Evolutionary conservation across 2,329 filamentous ascomycete genomes (phyloP).

Genomic region (Trichoderma guizhouense): DNA sequence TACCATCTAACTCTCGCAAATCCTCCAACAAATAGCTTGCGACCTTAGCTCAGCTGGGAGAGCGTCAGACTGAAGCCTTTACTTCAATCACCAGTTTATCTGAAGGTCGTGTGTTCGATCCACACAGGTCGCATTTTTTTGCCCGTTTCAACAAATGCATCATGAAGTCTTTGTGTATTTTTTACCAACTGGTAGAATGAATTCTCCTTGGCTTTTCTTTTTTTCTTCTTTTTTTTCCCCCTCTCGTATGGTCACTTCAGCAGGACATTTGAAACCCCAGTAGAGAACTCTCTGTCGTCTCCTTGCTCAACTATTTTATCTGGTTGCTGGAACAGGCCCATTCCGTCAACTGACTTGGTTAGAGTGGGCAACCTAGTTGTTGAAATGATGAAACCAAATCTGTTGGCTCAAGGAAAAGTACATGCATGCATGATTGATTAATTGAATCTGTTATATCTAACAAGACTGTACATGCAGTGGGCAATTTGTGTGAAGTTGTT

Average conservation of each 20-base stretch:
- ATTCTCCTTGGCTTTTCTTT: background rate
- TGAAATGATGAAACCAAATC: background rate
- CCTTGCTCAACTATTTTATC: background rate
- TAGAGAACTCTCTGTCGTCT: background rate
- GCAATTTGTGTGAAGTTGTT: background rate
- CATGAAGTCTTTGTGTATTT: background rate
- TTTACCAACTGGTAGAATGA: background rate
- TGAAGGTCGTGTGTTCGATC: conserved; percentile 31
- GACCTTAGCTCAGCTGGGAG: conserved; percentile 31
- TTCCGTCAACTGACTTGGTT: background rate
- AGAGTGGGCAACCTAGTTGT: background rate
- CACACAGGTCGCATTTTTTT: conserved; percentile 29
- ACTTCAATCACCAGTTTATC: conserved; percentile 30
- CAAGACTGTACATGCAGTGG: background rate
- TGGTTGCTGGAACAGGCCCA: background rate
- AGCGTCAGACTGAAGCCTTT: conserved; percentile 29
- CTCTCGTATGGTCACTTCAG: too few relatives aligned
- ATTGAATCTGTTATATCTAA: background rate
- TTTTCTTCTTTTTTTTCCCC: background rate
- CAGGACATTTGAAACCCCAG: background rate
- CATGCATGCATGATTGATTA: too few relatives aligned
- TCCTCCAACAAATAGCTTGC: conserved; percentile 19
- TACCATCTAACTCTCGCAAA: background rate
- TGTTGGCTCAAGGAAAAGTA: background rate
- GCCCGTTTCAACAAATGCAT: background rate